phyloP scores from a whole-genome alignment of 805 yeast genomes.

The Kluyveromyces nonfermentans region DNA sequence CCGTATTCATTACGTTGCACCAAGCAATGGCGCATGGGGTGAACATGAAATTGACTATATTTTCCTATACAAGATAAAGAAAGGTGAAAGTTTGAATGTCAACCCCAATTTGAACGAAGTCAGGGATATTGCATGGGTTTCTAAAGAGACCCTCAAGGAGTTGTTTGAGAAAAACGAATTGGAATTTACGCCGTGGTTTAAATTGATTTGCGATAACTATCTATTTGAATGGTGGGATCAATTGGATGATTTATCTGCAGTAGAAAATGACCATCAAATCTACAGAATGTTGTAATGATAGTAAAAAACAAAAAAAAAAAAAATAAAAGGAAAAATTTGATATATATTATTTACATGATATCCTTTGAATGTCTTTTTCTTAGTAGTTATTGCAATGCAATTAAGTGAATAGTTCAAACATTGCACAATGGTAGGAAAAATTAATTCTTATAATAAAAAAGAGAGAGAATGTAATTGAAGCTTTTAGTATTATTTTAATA shows the following conservation, averaged over 20 bases:
- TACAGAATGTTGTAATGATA: slow-evolving; percentile 27
- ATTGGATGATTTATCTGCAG: slow-evolving; percentile 47
- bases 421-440: no score
- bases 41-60: slow-evolving; percentile 97
- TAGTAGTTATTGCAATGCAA: not conserved
- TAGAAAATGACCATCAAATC: slow-evolving; percentile 31
- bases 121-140: slow-evolving; percentile 68
- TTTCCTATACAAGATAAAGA: slow-evolving; percentile 55
- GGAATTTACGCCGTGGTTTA: slow-evolving; percentile 96
- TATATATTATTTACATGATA: slow-evolving; percentile 2
- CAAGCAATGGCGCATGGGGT: slow-evolving; percentile 81
- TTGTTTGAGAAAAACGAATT: slow-evolving; percentile 67
- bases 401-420: no score
- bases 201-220: slow-evolving; percentile 84
- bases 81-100: slow-evolving; percentile 37
- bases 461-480: not conserved
- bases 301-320: no score
- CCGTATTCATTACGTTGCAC: slow-evolving; percentile 91
- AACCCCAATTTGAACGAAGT: slow-evolving; percentile 76
- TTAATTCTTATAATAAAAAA: no score
- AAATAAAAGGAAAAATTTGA: no score
- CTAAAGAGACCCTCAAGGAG: slow-evolving; percentile 49
- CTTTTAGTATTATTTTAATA: slow-evolving; percentile 9
- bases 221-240: slow-evolving; percentile 91
- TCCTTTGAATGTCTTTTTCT: not conserved